Percentiles rank a stretch among this genome's conserved stretches.
Conservation (phyloP, 208 protist genomes). For the Vickermania ingenoplastis region DNA sequence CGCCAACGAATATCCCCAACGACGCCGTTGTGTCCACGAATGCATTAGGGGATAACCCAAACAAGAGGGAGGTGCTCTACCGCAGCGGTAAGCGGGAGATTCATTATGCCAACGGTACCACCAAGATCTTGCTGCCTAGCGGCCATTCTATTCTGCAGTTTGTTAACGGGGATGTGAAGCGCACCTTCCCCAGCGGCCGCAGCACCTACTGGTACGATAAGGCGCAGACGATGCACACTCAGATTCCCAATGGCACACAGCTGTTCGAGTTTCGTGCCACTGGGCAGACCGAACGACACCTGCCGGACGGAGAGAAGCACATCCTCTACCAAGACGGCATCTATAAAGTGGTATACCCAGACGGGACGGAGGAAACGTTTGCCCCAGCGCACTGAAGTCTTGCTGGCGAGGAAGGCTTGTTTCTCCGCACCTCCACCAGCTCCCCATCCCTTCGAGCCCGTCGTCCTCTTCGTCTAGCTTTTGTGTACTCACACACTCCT, state of each 20-base stretch:
- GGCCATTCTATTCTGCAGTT: constrained; percentile 82
- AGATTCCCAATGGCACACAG: constrained; percentile 77
- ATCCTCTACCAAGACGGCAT: constrained; percentile 92
- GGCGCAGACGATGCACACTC: constrained; percentile 88
- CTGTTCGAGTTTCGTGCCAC: constrained; percentile 86
- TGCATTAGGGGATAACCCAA: constrained; percentile 66
- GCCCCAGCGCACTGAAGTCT: constrained; percentile 47
- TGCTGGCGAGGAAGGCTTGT: too few relatives aligned
- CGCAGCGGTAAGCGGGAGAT: constrained; percentile 86
- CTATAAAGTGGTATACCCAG: constrained; percentile 70
- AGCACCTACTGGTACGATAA: constrained; percentile 91
- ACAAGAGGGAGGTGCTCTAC: constrained; percentile 84
- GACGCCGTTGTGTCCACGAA: constrained; percentile 71
- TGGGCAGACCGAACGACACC: constrained; percentile 84
- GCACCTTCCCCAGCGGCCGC: constrained; percentile 78
- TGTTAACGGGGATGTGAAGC: constrained; percentile 89
- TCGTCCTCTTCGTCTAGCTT: too few relatives aligned
- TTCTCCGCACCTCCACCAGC: too few relatives aligned
- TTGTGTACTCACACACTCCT: too few relatives aligned
- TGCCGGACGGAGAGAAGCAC: constrained; percentile 85
- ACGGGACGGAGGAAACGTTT: constrained; percentile 79
- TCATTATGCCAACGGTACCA: constrained; percentile 87
- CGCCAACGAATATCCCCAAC: constrained; percentile 39
- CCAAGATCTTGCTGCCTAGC: constrained; percentile 80
- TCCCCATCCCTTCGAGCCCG: too few relatives aligned